Conservation (phyloP, 129 eudicot genomes). For the Centrapalus pauciflorus region DNA sequence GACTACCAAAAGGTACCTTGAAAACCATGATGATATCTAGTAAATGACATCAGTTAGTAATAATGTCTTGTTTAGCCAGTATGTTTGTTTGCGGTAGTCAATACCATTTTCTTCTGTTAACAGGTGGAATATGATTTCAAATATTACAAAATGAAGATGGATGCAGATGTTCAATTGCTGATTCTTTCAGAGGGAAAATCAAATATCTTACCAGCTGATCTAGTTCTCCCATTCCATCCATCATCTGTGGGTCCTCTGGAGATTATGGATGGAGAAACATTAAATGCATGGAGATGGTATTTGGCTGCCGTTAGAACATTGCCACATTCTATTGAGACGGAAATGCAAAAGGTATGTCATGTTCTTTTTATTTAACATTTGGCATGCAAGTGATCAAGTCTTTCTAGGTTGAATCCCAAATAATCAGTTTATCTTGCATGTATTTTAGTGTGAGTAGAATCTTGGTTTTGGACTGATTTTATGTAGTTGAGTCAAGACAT, state of each 20-base stretch:
- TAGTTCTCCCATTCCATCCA: slow-evolving; percentile 74
- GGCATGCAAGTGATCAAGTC: too few relatives aligned
- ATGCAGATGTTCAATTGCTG: slow-evolving; percentile 75
- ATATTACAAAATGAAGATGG: slow-evolving; percentile 90
- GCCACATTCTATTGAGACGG: slow-evolving; percentile 65
- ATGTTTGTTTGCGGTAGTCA: background rate
- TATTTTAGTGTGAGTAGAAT: too few relatives aligned
- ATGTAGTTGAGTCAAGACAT: too few relatives aligned
- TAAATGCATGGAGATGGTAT: slow-evolving; percentile 88
- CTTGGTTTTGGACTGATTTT: too few relatives aligned
- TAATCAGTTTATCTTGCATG: too few relatives aligned
- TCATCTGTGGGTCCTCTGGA: slow-evolving; percentile 33
- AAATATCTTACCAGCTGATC: slow-evolving; percentile 83
- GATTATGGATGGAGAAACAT: slow-evolving; percentile 30
- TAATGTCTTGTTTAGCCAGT: too few relatives aligned
- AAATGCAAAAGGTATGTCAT: slow-evolving; percentile 72
- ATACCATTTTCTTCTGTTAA: background rate
- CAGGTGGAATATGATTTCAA: slow-evolving; percentile 96
- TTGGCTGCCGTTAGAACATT: slow-evolving; percentile 61
- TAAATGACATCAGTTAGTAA: too few relatives aligned
- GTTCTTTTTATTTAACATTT: background rate
- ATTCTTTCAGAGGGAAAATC: slow-evolving; percentile 83
- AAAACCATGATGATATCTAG: too few relatives aligned
- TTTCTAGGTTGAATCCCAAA: too few relatives aligned
- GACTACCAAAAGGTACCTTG: slow-evolving; percentile 67